Conservation (phyloP, 495 filamentous ascomycete species). For the Xylaria telfairii region DNA sequence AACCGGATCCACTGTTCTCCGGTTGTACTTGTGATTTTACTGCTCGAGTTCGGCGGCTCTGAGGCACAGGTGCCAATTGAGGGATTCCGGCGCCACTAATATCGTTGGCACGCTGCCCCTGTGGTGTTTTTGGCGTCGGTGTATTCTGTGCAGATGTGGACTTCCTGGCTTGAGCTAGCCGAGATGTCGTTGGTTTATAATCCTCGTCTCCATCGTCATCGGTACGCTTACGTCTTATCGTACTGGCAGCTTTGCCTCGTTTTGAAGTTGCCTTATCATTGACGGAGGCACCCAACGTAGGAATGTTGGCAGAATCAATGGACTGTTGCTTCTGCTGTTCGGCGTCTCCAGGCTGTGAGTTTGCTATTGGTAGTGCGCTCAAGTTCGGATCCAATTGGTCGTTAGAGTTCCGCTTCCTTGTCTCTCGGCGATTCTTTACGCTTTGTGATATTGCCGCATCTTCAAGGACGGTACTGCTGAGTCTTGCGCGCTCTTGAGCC, state of each 20-base stretch:
- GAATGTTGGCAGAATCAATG: background rate
- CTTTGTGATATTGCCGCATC: background rate
- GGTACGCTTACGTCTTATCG: background rate
- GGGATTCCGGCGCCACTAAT: background rate
- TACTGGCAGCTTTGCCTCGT: background rate
- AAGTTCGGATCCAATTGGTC: background rate
- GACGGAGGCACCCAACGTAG: background rate
- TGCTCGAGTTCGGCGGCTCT: background rate
- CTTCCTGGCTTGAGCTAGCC: background rate
- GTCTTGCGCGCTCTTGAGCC: background rate
- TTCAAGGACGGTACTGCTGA: background rate
- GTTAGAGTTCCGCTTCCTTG: background rate
- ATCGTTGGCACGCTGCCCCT: background rate
- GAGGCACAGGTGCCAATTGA: background rate
- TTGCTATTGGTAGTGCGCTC: background rate
- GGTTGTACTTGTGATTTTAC: background rate
- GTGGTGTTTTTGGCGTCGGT: background rate
- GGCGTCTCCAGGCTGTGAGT: background rate
- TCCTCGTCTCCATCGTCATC: slow-evolving; percentile 12
- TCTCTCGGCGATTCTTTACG: background rate
- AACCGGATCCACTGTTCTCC: background rate
- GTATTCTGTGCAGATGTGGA: background rate
- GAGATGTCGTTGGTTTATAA: background rate
- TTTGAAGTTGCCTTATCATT: background rate
- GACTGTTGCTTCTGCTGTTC: background rate